Evolutionary conservation across 768 basidiomycete genomes (phyloP), one percentile per base, ranked within the genome.

Genomic region (Boletus reticulatus): DNA sequence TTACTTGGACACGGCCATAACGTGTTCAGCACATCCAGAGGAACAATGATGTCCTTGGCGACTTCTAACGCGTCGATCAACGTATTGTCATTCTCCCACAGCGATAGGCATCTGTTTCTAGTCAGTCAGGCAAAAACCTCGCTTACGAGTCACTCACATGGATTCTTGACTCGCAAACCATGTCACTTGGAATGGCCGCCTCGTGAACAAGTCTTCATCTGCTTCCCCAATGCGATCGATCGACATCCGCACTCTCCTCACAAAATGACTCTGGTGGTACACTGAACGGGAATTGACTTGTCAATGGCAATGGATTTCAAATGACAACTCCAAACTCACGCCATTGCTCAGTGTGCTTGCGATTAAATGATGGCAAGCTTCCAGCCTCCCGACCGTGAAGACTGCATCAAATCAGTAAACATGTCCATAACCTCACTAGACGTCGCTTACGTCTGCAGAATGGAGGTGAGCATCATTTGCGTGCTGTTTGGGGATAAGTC

Each of bases 271-370:
- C 61, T 89, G 87, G 62, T 90, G 85, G 57, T 76, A 80, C 13
- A 91, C 88, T 90, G 60, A 22, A 39, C 38, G 24, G 47, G 17
- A 36, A 50, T 55, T 51, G 52, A 55, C 36, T 42, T 16, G 52
- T 48, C 46, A 27, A 57, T 17, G 34, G 34, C 29, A 27, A 57
- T 17, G 34, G 34, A 24, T 22, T 45, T 32, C 41, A 55, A 39
- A 12, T 29, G 20, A 38, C 32, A 36, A 16, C 37, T 16, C 8
- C 12, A 50, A 27, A 84, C 88, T 68, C 71, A 92, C 89, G 75
- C 89, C 89, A 92, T 62, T 91, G 87, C 60, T 87, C 83, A 0
- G 85, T 84, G 55, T 89, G 86, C 62, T 83, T 82, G 7, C 83
- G 82, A 55, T 82, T 88, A 75, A 88, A 86, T 34, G 83, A 75